Base-by-base conservation (phyloP, 441 rosid genomes). In the Mallotus japonicus region DNA sequence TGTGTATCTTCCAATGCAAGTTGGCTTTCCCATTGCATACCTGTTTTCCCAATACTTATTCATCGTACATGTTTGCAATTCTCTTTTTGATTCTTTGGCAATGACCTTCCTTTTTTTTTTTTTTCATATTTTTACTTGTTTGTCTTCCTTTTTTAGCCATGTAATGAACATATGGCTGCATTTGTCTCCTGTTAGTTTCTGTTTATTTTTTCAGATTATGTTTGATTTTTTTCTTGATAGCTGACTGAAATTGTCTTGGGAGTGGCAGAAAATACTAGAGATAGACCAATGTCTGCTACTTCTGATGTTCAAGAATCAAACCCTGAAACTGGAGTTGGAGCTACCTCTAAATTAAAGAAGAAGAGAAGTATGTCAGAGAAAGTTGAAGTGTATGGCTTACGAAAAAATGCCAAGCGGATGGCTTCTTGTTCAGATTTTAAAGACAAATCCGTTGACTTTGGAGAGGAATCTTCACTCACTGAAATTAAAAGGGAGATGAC, bases 381-480 rank as follows among this genome's bases (percentile, higher is more conserved):
- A 3, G 32, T 22, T 8, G 61, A 22, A 22, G 61, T 19, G 34
- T 57, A 50, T 9, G 60, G 57, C 17, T 53, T 69, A 22, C 54
- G 70, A 32, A 85, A 81, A 79, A 81, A 79, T 76, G 85, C 87
- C 0, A 85, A 57, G 84, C 78, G 90, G 70, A 87, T 83, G 42
- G 92, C 89, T 62, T 89, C 92, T 57, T 84, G 88, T 68, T 70
- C 73, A 16, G 69, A 81, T 78, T 85, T 85, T 62, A 83, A 78
- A 71, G 89, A 85, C 54, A 82, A 80, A 56, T 73, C 85, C 0
- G 22, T 78, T 5, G 73, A 79, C 1, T 40, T 87, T 59, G 74
- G 80, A 15, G 79, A 80, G 40, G 74, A 84, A 54, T 81, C 84
- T 17, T 81, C 57, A 13, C 55, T 86, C 7, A 15, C 86, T 16